A percentile compares a stretch with the other conserved stretches of the same genome.
These are phyloP conservation scores for Aspergillus taichungensis DNA, from an alignment of 495 filamentous ascomycete genomes.

Conservation along the genomic window DNA sequence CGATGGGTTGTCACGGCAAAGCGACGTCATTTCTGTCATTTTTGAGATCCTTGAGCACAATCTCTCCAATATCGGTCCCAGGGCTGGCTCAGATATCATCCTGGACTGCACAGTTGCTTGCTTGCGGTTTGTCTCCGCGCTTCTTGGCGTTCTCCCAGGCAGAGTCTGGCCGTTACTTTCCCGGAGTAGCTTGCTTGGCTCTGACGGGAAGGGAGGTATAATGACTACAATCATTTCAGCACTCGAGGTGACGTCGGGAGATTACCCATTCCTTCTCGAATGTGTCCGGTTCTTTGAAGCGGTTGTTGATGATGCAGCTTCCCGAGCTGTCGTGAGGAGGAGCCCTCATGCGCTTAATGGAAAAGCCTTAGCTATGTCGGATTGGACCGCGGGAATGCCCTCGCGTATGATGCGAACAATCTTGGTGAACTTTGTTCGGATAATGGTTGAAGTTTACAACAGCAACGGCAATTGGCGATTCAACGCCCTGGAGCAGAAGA, in stretches of 20 bases:
- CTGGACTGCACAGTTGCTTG: constrained; percentile 62
- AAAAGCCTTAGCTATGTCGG: constrained; percentile 43
- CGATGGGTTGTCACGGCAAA: constrained; percentile 59
- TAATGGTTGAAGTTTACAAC: constrained; percentile 72
- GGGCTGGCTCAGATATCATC: constrained; percentile 40
- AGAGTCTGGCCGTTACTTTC: constrained; percentile 85
- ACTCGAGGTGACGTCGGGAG: constrained; percentile 63
- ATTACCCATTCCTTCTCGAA: constrained; percentile 67
- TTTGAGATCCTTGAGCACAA: constrained; percentile 76
- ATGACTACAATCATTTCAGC: constrained; percentile 65
- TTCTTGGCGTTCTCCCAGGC: constrained; percentile 62
- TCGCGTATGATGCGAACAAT: constrained; percentile 68
- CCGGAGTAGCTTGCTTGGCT: constrained; percentile 65
- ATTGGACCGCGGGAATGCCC: constrained; percentile 61
- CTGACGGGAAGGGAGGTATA: constrained; percentile 61
- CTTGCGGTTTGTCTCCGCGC: constrained; percentile 64
- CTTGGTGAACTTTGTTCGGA: constrained; percentile 59
- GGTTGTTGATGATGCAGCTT: constrained; percentile 66
- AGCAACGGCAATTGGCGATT: constrained; percentile 80
- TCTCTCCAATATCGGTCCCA: constrained; percentile 52
- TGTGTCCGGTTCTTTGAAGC: constrained; percentile 64
- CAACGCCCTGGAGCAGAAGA: constrained; percentile 52
- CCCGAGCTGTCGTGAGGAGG: constrained; percentile 62
- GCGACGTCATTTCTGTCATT: constrained; percentile 73
- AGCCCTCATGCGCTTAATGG: constrained; percentile 42